phyloP scores from a whole-genome alignment of 306 rosid species.

The Ceratonia siliqua region DNA sequence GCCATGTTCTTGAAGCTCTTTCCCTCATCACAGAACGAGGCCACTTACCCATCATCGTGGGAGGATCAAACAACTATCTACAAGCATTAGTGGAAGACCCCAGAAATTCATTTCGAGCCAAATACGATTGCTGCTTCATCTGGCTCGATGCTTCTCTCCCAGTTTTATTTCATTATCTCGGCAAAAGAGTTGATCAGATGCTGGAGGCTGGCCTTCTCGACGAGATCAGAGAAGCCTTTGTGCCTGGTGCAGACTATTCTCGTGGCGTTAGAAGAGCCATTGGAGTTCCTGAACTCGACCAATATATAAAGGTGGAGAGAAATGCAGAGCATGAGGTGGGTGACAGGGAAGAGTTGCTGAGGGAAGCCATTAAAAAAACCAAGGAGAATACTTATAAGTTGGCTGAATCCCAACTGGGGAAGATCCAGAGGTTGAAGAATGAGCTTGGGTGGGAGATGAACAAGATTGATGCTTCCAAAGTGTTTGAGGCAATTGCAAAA shows the following conservation, averaged over 20 bases:
- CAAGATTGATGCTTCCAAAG: slow-evolving; percentile 34
- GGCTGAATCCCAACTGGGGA: neutral
- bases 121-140: slow-evolving; percentile 37
- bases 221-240: slow-evolving; percentile 18
- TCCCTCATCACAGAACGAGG: slow-evolving; percentile 1
- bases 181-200: slow-evolving; percentile 37
- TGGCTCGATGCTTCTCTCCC: slow-evolving; percentile 31
- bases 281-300: slow-evolving; percentile 35
- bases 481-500: slow-evolving; percentile 23
- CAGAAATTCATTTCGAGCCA: neutral
- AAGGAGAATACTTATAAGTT: slow-evolving; percentile 28
- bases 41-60: slow-evolving; percentile 40
- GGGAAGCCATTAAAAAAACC: neutral
- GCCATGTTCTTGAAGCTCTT: neutral
- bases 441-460: slow-evolving; percentile 27
- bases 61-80: slow-evolving; percentile 40
- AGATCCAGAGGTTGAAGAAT: neutral
- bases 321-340: neutral
- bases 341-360: neutral
- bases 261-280: slow-evolving; percentile 39
- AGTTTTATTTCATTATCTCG: neutral
- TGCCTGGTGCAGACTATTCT: neutral
- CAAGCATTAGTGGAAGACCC: slow-evolving; percentile 21
- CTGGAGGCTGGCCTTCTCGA: slow-evolving; percentile 26
- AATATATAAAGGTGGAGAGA: slow-evolving; percentile 11